Evolutionary conservation across 2,329 filamentous ascomycete species (phyloP).

Genomic region (Fusarium buharicum): DNA sequence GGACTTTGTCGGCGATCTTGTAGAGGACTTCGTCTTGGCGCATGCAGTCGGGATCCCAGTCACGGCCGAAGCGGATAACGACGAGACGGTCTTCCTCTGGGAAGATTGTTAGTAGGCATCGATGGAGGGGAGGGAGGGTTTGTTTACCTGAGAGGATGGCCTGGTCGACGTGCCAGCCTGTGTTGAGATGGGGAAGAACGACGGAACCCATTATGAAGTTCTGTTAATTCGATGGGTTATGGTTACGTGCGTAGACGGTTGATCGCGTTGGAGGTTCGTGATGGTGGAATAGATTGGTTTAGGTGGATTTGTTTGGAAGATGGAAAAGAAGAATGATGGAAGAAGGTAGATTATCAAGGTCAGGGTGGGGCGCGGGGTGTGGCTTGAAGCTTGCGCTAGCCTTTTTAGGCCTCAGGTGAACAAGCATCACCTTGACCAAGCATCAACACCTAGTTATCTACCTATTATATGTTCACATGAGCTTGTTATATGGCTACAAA

Average conservation of each 20-base stretch:
- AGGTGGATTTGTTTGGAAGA: constrained; percentile 10
- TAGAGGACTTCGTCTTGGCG: constrained; percentile 91
- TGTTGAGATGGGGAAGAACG: constrained; percentile 88
- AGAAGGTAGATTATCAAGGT: constrained; percentile 2
- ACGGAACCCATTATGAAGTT: constrained; percentile 75
- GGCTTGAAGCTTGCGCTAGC: neutral
- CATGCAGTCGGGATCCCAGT: constrained; percentile 79
- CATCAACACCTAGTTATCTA: neutral
- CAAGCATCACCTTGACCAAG: constrained; percentile 11
- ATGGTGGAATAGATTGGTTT: constrained; percentile 3
- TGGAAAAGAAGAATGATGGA: constrained; percentile 27
- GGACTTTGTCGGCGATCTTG: constrained; percentile 90
- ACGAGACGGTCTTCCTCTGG: constrained; percentile 89
- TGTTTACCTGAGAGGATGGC: constrained; percentile 71
- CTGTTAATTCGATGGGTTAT: neutral
- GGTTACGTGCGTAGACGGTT: neutral
- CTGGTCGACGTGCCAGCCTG: constrained; percentile 98
- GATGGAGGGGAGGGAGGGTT: neutral
- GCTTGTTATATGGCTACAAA: neutral
- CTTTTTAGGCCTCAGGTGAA: constrained; percentile 14
- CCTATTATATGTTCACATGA: neutral
- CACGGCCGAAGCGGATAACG: constrained; percentile 91
- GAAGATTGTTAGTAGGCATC: constrained; percentile 14
- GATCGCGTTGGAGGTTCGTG: neutral
- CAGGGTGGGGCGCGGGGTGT: neutral